A percentile compares a stretch with the other conserved stretches of the same genome.
Evolutionary conservation across 192 early-diverging fungal genomes (phyloP).

Genomic region (Haplosporangium gracile): DNA sequence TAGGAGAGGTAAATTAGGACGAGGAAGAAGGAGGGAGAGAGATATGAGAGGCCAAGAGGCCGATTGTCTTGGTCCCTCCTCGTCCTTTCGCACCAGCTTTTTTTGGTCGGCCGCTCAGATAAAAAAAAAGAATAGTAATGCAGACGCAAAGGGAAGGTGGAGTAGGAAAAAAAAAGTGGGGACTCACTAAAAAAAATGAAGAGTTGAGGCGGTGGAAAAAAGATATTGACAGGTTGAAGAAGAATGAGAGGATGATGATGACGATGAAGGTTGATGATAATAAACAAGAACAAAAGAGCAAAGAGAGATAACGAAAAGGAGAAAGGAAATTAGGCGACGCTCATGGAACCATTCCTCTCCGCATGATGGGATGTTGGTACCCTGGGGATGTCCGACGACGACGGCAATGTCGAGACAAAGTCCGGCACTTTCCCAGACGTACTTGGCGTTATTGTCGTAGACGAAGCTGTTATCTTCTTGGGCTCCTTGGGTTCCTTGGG

Average conservation of each 20-base stretch:
- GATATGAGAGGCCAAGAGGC: neutral
- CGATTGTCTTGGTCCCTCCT: neutral
- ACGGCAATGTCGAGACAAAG: conserved; percentile 2
- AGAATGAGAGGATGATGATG: too few species aligned
- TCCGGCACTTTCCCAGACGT: neutral
- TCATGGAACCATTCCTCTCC: neutral
- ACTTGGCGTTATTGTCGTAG: neutral
- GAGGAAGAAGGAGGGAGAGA: neutral
- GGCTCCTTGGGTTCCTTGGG: conserved; percentile 39
- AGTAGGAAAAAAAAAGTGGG: conserved; percentile 7
- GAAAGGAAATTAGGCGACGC: neutral
- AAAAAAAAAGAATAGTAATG: conserved; percentile 4
- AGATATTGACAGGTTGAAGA: neutral
- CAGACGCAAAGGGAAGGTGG: neutral
- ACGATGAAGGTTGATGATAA: neutral
- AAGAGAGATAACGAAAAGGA: neutral
- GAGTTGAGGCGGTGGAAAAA: neutral
- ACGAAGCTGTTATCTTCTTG: conserved; percentile 8
- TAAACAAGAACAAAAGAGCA: neutral
- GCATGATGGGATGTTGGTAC: neutral
- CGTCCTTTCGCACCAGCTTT: neutral
- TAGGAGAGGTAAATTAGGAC: neutral
- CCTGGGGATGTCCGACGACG: neutral
- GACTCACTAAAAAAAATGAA: neutral
- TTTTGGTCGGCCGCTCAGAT: conserved; percentile 6